Base-by-base conservation (phyloP, 2,329 filamentous ascomycete genomes). In the Sclerotinia sclerotiorum region DNA sequence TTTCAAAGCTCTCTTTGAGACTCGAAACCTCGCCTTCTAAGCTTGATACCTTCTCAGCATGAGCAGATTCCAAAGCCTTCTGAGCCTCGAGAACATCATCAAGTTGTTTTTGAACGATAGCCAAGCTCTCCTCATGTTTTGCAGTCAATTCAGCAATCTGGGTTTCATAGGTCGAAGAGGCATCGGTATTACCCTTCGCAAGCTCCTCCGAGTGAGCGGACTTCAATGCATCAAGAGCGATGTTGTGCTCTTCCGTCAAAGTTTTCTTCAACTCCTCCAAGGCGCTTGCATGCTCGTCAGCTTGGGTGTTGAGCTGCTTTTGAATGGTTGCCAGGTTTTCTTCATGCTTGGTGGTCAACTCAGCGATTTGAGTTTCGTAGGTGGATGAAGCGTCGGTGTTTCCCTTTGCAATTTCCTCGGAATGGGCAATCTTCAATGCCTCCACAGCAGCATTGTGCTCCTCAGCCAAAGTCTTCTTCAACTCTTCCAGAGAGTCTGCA, bases 101-200 rank as follows among this genome's bases (percentile, higher is more conserved):
- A 44, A 89, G 80, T 77, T 85, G 84, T 74, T 80, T 82, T 76
- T 88, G 83, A 57, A 89, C 78, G 27, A 83, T 82, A 32, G 79
- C 80, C 42, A 82, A 73, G 4, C 79, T 77, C 15, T 79, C 74
- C 67, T 87, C 84, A 70, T 88, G 84, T 60, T 78, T 78, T 5
- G 80, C 73, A 73, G 83, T 84, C 58, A 88, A 78, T 13, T 85
- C 84, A 13, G 80, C 77, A 39, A 88, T 75, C 27, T 82, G 79
- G 67, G 82, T 79, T 69, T 86, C 82, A 42, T 85, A 82, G 2
- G 81, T 65, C 42, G 75, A 82, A 17, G 80, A 79, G 11, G 79
- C 78, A 61, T 83, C 79, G 0, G 80, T 74, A 72, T 82, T 79
- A 67, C 80, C 82, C 73, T 83, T 80, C 8, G 81, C 81, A 39